These are phyloP conservation scores for Pilatotrama ljubarskyi DNA, from an alignment of 768 basidiomycete species.

Conservation along the genomic window DNA sequence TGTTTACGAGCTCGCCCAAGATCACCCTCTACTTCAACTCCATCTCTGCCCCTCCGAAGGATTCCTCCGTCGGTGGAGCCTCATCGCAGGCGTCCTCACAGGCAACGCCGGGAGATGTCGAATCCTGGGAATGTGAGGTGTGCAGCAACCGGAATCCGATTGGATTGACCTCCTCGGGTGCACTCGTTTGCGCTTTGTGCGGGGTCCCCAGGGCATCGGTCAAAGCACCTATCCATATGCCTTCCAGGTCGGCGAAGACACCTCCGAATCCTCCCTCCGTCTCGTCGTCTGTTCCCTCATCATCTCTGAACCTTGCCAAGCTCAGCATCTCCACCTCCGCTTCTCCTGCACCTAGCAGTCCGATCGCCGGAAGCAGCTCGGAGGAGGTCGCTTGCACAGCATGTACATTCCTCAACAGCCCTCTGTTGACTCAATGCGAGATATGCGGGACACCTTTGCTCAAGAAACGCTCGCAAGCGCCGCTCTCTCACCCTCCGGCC, in stretches of 20 bases:
- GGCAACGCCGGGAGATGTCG: conserved; percentile 34
- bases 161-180: conserved; percentile 66
- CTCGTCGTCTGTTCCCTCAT: conserved; percentile 42
- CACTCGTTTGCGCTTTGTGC: conserved; percentile 76
- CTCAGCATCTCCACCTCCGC: conserved; percentile 32
- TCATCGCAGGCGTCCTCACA: background rate
- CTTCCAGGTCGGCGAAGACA: conserved; percentile 10
- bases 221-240: conserved; percentile 28
- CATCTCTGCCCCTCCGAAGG: conserved; percentile 10
- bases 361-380: background rate
- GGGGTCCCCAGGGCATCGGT: conserved; percentile 61
- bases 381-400: conserved; percentile 67
- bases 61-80: background rate
- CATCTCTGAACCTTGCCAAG: conserved; percentile 29
- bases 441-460: conserved; percentile 80
- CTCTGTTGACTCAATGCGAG: conserved; percentile 73
- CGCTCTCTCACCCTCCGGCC: conserved; percentile 31
- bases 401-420: conserved; percentile 93
- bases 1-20: conserved; percentile 89
- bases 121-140: conserved; percentile 85
- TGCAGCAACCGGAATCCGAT: conserved; percentile 84
- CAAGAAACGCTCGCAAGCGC: conserved; percentile 20
- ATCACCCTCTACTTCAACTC: conserved; percentile 70
- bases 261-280: conserved; percentile 35
- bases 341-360: conserved; percentile 28